Evolutionary conservation across 192 early-diverging fungal genomes (phyloP).

Genomic region (Backusella luteola): DNA sequence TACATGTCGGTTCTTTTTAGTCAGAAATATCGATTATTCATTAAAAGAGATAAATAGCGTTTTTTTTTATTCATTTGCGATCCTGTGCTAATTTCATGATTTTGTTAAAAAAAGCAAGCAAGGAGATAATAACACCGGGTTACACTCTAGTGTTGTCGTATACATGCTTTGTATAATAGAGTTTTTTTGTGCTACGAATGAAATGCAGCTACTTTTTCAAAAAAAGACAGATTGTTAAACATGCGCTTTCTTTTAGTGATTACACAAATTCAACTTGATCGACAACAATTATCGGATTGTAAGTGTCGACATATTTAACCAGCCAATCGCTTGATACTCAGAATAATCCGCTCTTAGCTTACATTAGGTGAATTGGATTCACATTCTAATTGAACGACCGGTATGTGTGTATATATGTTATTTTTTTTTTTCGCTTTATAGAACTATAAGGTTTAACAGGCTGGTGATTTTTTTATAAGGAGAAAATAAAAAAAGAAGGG

Average conservation of each 20-base stretch:
- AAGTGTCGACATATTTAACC: background rate
- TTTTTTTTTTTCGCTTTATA: background rate
- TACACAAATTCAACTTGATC: conserved; percentile 2
- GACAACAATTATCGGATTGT: conserved; percentile 1
- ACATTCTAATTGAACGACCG: background rate
- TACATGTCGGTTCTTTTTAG: background rate
- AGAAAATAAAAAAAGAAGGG: background rate
- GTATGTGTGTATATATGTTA: background rate
- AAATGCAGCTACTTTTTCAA: background rate
- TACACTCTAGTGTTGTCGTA: background rate
- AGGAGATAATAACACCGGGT: background rate
- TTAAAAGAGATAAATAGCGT: background rate
- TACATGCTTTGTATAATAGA: background rate
- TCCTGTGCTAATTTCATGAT: background rate
- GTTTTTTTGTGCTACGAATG: background rate
- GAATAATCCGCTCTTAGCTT: background rate
- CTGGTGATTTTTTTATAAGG: too few species aligned
- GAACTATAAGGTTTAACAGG: background rate
- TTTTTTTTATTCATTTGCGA: background rate
- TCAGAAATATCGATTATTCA: background rate
- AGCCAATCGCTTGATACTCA: background rate
- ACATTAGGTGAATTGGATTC: background rate
- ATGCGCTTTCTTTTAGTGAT: background rate
- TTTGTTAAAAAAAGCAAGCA: background rate
- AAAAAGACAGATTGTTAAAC: background rate